Base-by-base conservation (phyloP, 768 basidiomycete genomes). In the Russula griseocarnosa region DNA sequence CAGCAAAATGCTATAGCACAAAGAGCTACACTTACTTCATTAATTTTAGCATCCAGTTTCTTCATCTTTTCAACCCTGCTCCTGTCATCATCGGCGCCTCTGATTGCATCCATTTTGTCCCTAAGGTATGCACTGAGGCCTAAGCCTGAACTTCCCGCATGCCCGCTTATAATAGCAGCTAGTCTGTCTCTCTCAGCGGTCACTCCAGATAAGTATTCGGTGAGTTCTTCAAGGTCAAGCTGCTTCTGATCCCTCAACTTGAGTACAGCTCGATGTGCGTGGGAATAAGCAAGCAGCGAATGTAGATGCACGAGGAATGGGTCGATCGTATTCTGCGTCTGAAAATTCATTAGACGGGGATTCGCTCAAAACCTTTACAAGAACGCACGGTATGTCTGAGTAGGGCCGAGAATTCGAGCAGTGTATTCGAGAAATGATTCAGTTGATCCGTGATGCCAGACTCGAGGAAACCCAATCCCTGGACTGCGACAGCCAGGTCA, bases 211-310 rank as follows among this genome's bases (percentile, higher is more conserved):
- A 99, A 81, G 74, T 98, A 98, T 58, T 94, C 91, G 2, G 94
- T 93, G 10, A 98, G 82, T 73, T 98, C 96, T 76, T 99, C 97
- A 67, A 98, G 96, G 72, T 99, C 97, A 60, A 98, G 84, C 74
- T 99, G 97, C 74, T 98, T 99, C 76, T 98, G 97, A 73, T 98
- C 97, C 51, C 97, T 86, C 34, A 97, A 82, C 75, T 92, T 96
- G 68, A 99, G 82, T 24, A 98, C 93, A n/a, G 89, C 86, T 57
- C 92, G 87, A 69, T 98, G 96, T 34, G 92, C 87, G 72, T 93
- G 87, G 2, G 94, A 92, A 75, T 98, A 98, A n/a, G 86, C 83
- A n/a, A 94, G 79, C 7, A 98, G 81, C 2, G 94, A 93, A 71
- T 97, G 94, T 1, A 98, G 79, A 71, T 96, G 93, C 32, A 87